Conservation (phyloP, 192 early-diverging fungal species). For the Jimgerdemannia lactiflua region DNA sequence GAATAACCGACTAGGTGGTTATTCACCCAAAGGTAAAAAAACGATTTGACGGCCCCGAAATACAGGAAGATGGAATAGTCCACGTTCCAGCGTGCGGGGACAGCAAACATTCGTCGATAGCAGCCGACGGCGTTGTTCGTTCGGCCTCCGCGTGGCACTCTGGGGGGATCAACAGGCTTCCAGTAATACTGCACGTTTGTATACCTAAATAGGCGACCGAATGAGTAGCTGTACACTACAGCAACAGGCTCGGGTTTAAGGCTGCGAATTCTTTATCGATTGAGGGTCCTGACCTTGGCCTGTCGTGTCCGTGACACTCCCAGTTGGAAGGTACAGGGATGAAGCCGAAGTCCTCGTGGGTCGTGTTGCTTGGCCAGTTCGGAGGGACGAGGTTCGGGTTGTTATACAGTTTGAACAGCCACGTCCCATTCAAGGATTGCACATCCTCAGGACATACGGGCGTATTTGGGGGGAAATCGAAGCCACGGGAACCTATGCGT, state of each 20-base stretch:
- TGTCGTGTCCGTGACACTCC: slow-evolving; percentile 14
- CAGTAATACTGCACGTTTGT: not conserved
- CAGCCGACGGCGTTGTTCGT: slow-evolving; percentile 12
- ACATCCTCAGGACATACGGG: not conserved
- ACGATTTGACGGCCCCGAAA: slow-evolving; percentile 13
- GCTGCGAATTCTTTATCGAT: not conserved
- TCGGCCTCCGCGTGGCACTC: not conserved
- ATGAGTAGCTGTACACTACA: too few species aligned
- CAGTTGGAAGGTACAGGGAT: slow-evolving; percentile 12
- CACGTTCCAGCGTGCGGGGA: not conserved
- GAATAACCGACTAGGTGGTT: slow-evolving; percentile 11
- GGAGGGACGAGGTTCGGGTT: slow-evolving; percentile 3
- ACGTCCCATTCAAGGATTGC: slow-evolving; percentile 11
- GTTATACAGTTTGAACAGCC: slow-evolving; percentile 11
- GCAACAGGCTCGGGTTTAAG: not conserved
- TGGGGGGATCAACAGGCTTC: not conserved
- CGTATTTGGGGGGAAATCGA: slow-evolving; percentile 3
- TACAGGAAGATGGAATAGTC: slow-evolving; percentile 7
- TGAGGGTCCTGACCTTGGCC: slow-evolving; percentile 6
- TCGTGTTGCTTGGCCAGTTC: slow-evolving; percentile 6
- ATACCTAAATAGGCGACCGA: not conserved
- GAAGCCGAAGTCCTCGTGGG: not conserved
- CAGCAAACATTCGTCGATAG: slow-evolving; percentile 2
- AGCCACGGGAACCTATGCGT: slow-evolving; percentile 6
- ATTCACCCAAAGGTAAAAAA: slow-evolving; percentile 12